Base-by-base conservation (phyloP, 768 basidiomycete genomes). In the Austroboletus festivus region DNA sequence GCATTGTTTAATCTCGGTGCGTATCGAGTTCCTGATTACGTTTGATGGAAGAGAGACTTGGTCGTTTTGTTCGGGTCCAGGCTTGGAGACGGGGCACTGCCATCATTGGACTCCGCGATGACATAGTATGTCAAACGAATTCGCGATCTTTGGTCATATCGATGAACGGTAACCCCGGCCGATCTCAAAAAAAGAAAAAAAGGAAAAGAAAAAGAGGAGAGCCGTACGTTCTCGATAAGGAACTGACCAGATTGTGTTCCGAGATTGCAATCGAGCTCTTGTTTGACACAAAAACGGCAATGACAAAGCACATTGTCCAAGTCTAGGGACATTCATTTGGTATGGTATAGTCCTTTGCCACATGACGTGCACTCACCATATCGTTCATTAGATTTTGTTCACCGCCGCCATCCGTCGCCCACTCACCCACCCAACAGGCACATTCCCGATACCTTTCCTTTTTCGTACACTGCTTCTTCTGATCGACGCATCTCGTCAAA, bases 181-280 rank as follows among this genome's bases (percentile, higher is more conserved):
- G 58, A 60, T 60, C 53, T 38, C 20, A 19, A 11, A 28, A 28
- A 5, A 11, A 11, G 26, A n/a, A n/a, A n/a, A n/a, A n/a, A n/a
- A n/a, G n/a, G n/a, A n/a, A n/a, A n/a, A n/a, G 26, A 28, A 28
- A 11, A 28, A 11, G 26, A 11, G 26, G 26, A 11, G 26, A 28
- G 6, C 26, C 26, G 11, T 11, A n/a, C n/a, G n/a, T 28, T 28
- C 26, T 28, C 11, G 26, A 28, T 28, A n/a, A n/a, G n/a, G n/a
- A n/a, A n/a, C n/a, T 12, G 28, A 23, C 13, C 18, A 53, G 49
- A 51, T 57, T 39, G 46, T 37, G 49, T 51, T 55, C 54, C 55
- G 48, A 50, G 53, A 54, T 59, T 35, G 7, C 16, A 22, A n/a
- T 23, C 21, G 34, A 44, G 63, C 58, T 65, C 61, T 66, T 68